Evolutionary conservation across 2,329 filamentous ascomycete genomes (phyloP).

Genomic region (Acrocalymma vagum): DNA sequence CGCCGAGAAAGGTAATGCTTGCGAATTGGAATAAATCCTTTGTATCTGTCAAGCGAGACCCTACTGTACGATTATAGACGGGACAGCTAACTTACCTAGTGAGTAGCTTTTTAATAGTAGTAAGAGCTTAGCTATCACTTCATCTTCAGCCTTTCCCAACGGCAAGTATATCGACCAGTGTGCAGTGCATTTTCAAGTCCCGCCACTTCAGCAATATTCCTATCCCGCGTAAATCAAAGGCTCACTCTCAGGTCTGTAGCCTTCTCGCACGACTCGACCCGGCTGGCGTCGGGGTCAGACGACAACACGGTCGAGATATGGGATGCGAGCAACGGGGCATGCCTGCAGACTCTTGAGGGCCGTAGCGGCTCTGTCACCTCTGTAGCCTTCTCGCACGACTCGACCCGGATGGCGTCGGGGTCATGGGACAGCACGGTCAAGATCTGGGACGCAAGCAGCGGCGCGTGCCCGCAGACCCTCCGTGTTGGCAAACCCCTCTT

Average conservation of each 20-base stretch:
- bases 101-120: no score
- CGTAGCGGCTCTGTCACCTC: not conserved
- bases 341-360: constrained; percentile 4
- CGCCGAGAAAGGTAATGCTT: constrained; percentile 12
- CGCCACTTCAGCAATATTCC: no score
- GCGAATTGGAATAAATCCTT: constrained; percentile 10
- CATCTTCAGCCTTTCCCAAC: no score
- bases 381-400: constrained; percentile 9
- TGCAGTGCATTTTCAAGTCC: no score
- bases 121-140: no score
- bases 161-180: no score
- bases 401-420: constrained; percentile 2
- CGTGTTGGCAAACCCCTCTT: constrained; percentile 9
- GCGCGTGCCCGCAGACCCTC: constrained; percentile 11
- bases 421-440: constrained; percentile 1
- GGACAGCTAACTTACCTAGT: no score
- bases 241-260: constrained; percentile 16
- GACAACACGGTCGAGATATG: constrained; percentile 27
- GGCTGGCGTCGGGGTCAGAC: constrained; percentile 22
- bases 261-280: constrained; percentile 23
- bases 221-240: no score
- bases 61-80: no score
- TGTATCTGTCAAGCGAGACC: no score
- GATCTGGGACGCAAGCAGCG: constrained; percentile 8
- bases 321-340: constrained; percentile 10